phyloP scores from a whole-genome alignment of 352 stramenopile genomes.

The Pythium chondricola region DNA sequence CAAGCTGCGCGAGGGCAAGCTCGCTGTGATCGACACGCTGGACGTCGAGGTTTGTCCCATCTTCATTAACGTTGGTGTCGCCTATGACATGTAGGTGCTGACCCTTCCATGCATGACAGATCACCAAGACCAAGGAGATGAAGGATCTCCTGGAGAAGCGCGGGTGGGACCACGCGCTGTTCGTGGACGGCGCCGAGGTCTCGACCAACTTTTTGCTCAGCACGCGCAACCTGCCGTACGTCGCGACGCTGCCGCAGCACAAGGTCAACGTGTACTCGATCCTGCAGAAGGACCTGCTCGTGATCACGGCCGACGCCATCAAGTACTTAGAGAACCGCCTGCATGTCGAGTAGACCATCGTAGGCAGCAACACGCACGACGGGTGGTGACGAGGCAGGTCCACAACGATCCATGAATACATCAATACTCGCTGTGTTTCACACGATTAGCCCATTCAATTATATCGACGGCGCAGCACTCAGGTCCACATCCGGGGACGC shows the following conservation, averaged over 20 bases:
- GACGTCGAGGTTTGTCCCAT: slow-evolving; percentile 54
- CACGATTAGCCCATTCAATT: no score
- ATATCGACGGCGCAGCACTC: slow-evolving; percentile 42
- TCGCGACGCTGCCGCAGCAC: slow-evolving; percentile 77
- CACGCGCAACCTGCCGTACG: slow-evolving; percentile 83
- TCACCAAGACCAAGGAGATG: slow-evolving; percentile 84
- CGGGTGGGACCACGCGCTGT: slow-evolving; percentile 84
- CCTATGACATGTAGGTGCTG: no score
- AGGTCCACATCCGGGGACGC: slow-evolving; percentile 39
- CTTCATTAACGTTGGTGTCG: no score
- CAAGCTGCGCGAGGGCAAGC: slow-evolving; percentile 84
- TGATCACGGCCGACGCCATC: slow-evolving; percentile 79
- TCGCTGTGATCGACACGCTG: slow-evolving; percentile 74
- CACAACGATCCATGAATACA: no score
- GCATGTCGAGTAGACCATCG: slow-evolving; percentile 59
- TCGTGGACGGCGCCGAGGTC: slow-evolving; percentile 71
- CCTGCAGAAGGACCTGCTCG: slow-evolving; percentile 82
- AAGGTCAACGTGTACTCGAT: slow-evolving; percentile 91
- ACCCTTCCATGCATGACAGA: slow-evolving; percentile 31
- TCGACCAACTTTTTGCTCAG: slow-evolving; percentile 70
- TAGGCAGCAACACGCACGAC: not conserved
- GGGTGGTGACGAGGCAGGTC: not conserved
- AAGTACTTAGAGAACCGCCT: slow-evolving; percentile 87
- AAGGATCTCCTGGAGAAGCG: slow-evolving; percentile 70
- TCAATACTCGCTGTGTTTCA: no score